phyloP scores from a whole-genome alignment of 192 early-diverging fungal genomes.

The Linnemannia zychae region DNA sequence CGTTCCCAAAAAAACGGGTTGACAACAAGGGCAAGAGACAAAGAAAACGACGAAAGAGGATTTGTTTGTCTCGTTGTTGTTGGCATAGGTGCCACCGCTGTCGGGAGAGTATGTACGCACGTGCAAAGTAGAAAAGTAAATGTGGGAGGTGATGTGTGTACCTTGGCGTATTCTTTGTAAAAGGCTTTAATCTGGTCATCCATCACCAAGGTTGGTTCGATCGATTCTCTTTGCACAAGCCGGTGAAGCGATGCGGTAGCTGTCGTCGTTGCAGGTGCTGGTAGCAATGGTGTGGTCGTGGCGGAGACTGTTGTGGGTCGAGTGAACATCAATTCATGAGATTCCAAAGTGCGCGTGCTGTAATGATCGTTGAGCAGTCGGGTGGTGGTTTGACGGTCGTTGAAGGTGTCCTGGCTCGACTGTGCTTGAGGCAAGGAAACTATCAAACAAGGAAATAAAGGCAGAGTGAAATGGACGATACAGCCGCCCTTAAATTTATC shows the following conservation, averaged over 20 bases:
- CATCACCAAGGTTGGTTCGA: constrained; percentile 24
- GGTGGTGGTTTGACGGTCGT: no score
- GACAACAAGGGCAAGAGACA: not conserved
- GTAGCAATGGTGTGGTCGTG: not conserved
- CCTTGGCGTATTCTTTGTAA: constrained; percentile 47
- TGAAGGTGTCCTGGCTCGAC: no score
- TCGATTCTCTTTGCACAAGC: constrained; percentile 29
- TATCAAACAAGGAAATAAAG: no score
- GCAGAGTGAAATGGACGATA: no score
- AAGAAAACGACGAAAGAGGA: not conserved
- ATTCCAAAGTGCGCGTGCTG: no score
- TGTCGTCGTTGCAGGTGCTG: not conserved
- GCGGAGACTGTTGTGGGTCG: not conserved
- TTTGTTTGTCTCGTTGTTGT: not conserved
- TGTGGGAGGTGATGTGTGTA: constrained; percentile 3
- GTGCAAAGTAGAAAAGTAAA: not conserved
- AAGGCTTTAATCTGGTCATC: constrained; percentile 52
- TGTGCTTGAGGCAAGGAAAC: no score
- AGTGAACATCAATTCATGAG: constrained; percentile 20
- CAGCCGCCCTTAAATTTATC: no score
- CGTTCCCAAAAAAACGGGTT: not conserved
- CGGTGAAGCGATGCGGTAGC: constrained; percentile 5
- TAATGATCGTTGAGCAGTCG: no score
- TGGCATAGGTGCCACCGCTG: not conserved
- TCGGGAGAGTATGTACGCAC: not conserved